Base-by-base conservation (phyloP, 139 green algal species). In the Chlorella vulgaris region DNA sequence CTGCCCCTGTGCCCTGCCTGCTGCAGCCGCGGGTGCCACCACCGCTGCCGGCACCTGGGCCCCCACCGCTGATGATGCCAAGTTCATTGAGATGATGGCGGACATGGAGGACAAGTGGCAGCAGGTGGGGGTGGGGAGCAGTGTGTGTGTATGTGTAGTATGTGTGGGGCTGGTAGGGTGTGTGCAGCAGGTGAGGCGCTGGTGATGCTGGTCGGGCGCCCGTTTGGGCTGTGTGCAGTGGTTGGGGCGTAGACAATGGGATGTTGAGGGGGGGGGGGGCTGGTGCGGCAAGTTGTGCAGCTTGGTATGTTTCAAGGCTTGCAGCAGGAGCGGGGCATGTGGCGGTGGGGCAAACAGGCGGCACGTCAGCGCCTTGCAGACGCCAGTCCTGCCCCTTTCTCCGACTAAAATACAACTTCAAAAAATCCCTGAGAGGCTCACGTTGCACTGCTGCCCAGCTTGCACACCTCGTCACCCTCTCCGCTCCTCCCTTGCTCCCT, bases 11-110 rank as follows among this genome's bases (percentile, higher is more conserved):
- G 10, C 36, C 50, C 28, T 33, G 29, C 71, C 74, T 13, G 2
- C 53, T 29, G 76, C 92, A 84, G 89, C 92, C 0, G 13, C 69
- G 15, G 94, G 93, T 35, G 90, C 91, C 10, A 69, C 58, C 66
- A 98, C 94, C 26, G 84, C 87, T 61, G 90, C 91, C 0, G 94
- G 94, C 78, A 94, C 94, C 1, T 96, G 91, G 92, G 91, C 92
- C 18, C 75, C 84, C 51, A 91, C 84, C 53, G 82, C 92, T 58
- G 88, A 90, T 18, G 94, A 98, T 85, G 93, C 91, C 40, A 73
- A 86, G 26, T 90, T 92, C 84, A 91, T 96, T 22, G 92, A 97
- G 89, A 74, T 90, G 80, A 80, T 88, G 55, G 92, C 89, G 15
- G 91, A 97, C 80, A 86, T 86, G 36, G 92, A 96, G 53, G 92